phyloP scores from a whole-genome alignment of 73 alveolate genomes.

The Effrenium voratum region DNA sequence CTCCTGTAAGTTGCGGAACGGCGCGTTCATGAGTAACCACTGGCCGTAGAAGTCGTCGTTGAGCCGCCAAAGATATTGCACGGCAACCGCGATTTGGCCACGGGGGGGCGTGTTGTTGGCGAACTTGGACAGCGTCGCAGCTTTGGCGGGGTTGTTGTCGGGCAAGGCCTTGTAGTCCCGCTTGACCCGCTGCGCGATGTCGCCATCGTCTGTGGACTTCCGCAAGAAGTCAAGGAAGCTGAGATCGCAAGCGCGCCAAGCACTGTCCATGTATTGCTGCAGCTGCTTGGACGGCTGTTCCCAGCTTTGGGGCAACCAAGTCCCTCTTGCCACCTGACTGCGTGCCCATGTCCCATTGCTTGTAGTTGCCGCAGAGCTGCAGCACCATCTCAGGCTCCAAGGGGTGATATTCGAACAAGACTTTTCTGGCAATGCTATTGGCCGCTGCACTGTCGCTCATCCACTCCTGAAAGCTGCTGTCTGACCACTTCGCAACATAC shows the following conservation, averaged over 20 bases:
- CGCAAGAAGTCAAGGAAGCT: too few species aligned
- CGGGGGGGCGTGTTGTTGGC: neutral
- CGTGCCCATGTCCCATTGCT: conserved; percentile 19
- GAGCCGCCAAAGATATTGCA: neutral
- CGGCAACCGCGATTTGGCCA: neutral
- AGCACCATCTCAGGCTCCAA: too few species aligned
- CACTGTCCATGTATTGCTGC: neutral
- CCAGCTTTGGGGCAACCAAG: neutral
- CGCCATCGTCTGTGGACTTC: too few species aligned
- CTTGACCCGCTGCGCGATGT: too few species aligned
- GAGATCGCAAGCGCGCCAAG: neutral
- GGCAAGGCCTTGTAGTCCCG: too few species aligned
- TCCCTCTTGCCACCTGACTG: conserved; percentile 2
- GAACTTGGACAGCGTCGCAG: neutral
- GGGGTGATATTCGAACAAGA: too few species aligned
- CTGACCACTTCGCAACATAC: too few species aligned
- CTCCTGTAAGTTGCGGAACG: too few species aligned
- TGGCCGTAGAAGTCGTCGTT: neutral
- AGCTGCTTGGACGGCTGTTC: neutral
- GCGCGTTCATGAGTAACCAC: too few species aligned
- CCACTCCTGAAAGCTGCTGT: too few species aligned
- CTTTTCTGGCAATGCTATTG: too few species aligned
- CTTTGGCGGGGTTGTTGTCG: neutral
- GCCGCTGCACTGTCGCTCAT: too few species aligned
- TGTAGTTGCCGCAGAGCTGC: neutral